Percentiles rank a stretch among this genome's conserved stretches.
Evolutionary conservation across 768 basidiomycete genomes (phyloP).

Genomic region (Naematelia encephala): DNA sequence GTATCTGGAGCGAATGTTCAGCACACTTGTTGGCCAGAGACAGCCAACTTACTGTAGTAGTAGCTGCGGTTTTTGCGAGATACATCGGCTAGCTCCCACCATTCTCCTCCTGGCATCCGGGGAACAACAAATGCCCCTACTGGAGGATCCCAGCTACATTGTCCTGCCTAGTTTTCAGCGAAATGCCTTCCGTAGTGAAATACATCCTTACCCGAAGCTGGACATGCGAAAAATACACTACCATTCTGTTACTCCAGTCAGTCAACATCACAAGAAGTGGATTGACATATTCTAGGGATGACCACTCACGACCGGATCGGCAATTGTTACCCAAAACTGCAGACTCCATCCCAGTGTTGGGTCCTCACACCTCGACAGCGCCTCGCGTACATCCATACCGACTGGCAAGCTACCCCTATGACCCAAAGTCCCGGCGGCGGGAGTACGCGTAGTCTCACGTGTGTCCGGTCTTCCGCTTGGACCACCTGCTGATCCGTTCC

Average conservation of each 20-base stretch:
- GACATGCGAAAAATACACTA: slow-evolving; percentile 82
- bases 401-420: slow-evolving; percentile 11
- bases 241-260: slow-evolving; percentile 50
- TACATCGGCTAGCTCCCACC: slow-evolving; percentile 92
- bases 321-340: slow-evolving; percentile 84
- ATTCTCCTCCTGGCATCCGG: slow-evolving; percentile 78
- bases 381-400: slow-evolving; percentile 36
- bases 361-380: slow-evolving; percentile 37
- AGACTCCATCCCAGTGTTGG: slow-evolving; percentile 41
- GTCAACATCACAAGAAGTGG: background rate
- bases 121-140: slow-evolving; percentile 83
- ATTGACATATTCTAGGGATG: slow-evolving; percentile 3
- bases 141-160: slow-evolving; percentile 91
- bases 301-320: slow-evolving; percentile 80
- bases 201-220: slow-evolving; percentile 54
- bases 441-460: background rate
- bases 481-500: background rate
- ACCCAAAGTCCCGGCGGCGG: background rate
- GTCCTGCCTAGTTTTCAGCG: slow-evolving; percentile 59
- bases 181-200: background rate
- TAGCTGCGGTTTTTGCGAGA: slow-evolving; percentile 78
- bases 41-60: slow-evolving; percentile 74
- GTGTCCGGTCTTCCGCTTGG: background rate
- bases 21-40: too few relatives aligned
- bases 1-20: slow-evolving; percentile 56